phyloP scores from a whole-genome alignment of 208 protist species.

The Acanthamoeba triangularis region DNA sequence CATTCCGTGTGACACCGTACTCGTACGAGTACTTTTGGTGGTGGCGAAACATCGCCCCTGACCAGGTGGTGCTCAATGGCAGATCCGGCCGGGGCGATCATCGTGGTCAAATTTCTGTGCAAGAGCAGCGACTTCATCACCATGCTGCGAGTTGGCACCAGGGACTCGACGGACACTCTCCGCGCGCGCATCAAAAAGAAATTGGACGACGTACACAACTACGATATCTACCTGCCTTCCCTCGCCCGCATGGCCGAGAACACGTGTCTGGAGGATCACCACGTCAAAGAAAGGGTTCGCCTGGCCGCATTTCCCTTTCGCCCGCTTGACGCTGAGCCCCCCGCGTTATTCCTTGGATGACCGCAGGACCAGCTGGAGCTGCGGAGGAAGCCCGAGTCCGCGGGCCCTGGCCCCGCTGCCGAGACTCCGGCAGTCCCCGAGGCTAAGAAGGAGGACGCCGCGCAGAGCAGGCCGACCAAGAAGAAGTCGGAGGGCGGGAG shows the following conservation, averaged over 20 bases:
- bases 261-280: not conserved
- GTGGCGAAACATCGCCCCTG: not conserved
- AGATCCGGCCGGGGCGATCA: not conserved
- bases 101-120: constrained; percentile 27
- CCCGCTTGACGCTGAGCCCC: no score
- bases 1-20: not conserved
- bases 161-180: not conserved
- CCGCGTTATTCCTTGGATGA: no score
- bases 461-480: not conserved
- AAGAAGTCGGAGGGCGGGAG: constrained; percentile 8
- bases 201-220: not conserved
- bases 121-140: constrained; percentile 29
- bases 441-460: not conserved
- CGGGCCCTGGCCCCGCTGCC: no score
- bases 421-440: not conserved
- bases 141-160: not conserved
- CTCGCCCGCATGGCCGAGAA: not conserved
- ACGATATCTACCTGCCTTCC: constrained; percentile 11
- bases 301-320: no score
- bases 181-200: not conserved
- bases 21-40: not conserved
- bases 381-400: not conserved
- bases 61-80: not conserved
- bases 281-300: constrained; percentile 3
- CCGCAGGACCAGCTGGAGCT: not conserved